Evolutionary conservation across 192 early-diverging fungal species (phyloP).

Genomic region (Coemansia brasiliensis): DNA sequence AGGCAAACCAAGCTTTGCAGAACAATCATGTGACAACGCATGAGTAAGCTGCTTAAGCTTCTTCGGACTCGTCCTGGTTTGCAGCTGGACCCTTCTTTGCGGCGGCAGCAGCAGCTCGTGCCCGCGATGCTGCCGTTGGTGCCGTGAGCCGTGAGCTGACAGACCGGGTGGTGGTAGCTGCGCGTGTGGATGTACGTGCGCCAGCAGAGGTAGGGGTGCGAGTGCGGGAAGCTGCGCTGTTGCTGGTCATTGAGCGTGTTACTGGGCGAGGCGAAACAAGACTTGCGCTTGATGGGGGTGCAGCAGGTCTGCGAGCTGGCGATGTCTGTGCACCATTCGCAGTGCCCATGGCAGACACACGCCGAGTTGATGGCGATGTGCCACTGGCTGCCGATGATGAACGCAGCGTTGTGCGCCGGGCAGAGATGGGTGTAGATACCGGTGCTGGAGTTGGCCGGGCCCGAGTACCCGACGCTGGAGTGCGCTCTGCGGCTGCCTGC

Average conservation of each 20-base stretch:
- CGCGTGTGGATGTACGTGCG: conserved; percentile 6
- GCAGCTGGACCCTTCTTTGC: conserved; percentile 12
- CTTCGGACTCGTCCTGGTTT: not conserved
- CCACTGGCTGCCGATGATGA: not conserved
- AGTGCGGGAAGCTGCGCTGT: not conserved
- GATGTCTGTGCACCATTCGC: conserved; percentile 5
- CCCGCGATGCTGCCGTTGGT: conserved; percentile 30
- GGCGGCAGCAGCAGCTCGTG: conserved; percentile 25
- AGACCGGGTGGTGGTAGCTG: conserved; percentile 3
- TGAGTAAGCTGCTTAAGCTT: not conserved
- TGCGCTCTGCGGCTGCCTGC: conserved; percentile 1
- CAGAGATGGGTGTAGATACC: conserved; percentile 2
- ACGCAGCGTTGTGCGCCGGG: conserved; percentile 6
- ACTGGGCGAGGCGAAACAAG: conserved; percentile 12
- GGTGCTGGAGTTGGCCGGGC: not conserved
- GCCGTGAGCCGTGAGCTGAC: not conserved
- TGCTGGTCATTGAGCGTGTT: conserved; percentile 10
- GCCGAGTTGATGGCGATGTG: no score
- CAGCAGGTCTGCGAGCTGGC: conserved; percentile 6
- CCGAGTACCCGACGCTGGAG: no score
- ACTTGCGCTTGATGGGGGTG: not conserved
- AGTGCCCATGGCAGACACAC: conserved; percentile 1
- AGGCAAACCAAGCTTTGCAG: not conserved
- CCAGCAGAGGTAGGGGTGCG: conserved; percentile 3
- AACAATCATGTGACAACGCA: not conserved